phyloP scores from a whole-genome alignment of 768 basidiomycete species.

The Boletus pseudopeckii region DNA sequence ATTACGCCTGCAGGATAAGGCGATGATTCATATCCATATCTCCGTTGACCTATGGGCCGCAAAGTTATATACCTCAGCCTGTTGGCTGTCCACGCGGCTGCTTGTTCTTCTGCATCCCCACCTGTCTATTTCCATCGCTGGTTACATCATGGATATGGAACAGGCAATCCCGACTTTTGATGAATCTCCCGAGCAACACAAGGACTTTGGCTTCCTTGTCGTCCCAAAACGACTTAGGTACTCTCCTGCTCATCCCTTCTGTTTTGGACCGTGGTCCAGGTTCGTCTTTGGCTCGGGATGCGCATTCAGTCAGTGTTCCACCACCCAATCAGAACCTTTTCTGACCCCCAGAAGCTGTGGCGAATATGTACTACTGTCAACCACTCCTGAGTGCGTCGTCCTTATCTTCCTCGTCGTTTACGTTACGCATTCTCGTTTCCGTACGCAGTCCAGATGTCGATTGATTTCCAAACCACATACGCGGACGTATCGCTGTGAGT shows the following conservation, averaged over 20 bases:
- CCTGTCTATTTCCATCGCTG: slow-evolving; percentile 1
- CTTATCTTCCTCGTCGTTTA: background rate
- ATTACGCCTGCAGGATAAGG: slow-evolving; percentile 8
- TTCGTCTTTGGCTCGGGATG: slow-evolving; percentile 17
- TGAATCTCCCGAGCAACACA: background rate
- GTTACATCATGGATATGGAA: slow-evolving; percentile 17
- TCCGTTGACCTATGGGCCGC: background rate
- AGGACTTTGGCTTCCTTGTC: slow-evolving; percentile 12
- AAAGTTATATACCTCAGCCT: slow-evolving; percentile 12
- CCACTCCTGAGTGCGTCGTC: slow-evolving; percentile 61
- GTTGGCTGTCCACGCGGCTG: background rate
- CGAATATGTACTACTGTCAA: slow-evolving; percentile 80
- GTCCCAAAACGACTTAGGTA: slow-evolving; percentile 16
- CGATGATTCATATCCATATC: slow-evolving; percentile 15
- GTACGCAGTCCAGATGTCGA: slow-evolving; percentile 31
- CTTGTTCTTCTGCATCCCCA: background rate
- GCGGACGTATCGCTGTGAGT: slow-evolving; percentile 31
- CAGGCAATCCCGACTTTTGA: background rate
- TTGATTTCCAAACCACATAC: slow-evolving; percentile 34
- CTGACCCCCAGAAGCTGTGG: slow-evolving; percentile 35
- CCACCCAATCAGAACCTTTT: background rate
- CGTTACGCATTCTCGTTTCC: background rate
- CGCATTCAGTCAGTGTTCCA: slow-evolving; percentile 16
- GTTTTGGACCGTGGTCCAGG: slow-evolving; percentile 13
- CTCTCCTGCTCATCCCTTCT: slow-evolving; percentile 3